Evolutionary conservation across 2,329 filamentous ascomycete genomes (phyloP), one percentile per base, ranked within the genome.

Genomic region (Trichoderma guizhouense): DNA sequence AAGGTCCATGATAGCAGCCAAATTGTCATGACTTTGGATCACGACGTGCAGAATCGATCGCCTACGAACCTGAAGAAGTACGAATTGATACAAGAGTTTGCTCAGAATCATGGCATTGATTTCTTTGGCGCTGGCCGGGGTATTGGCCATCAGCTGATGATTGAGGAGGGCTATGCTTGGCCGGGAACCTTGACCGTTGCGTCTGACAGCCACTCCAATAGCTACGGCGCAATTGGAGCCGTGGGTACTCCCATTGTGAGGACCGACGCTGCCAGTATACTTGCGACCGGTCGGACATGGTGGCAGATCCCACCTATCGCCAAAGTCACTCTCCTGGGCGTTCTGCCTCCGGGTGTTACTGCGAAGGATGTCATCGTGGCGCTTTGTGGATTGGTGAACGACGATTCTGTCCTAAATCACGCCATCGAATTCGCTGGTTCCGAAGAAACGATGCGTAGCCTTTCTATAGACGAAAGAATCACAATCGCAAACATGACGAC

Each of bases 341-440:
- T 43, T 43, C 18, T 43, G 3, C 39, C 39, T 0, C 83, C 84
- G 1, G 95, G 95, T 18, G 94, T 97, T 1, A 94, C 92, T 0
- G 95, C 94, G 36, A 98, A 99, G 82, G 96, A 98, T 80, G 93
- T 98, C 15, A 98, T 98, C 75, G 89, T 98, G 30, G 93, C 94
- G 0, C 86, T 98, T 1, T 97, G 93, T 76, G 93, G 93, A 1
- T 83, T 97, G 18, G 39, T 43, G 39, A 43, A 43, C n/a, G 26
- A 57, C 26, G 53, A 57, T 43, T 43, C 39, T 18, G 39, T 43
- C 39, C 39, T 43, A 43, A 43, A 43, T n/a, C 39, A 43, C 18
- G 18, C 15, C 39, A 43, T 43, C 8, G 39, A 43, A n/a, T 43
- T 43, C 39, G 7, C 39, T 9, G 39, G 39, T 43, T 43, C 39